A percentile compares a stretch with the other conserved stretches of the same genome.
Evolutionary conservation across 2,329 filamentous ascomycete species (phyloP).

Genomic region (Pleoardoris graminearum): DNA sequence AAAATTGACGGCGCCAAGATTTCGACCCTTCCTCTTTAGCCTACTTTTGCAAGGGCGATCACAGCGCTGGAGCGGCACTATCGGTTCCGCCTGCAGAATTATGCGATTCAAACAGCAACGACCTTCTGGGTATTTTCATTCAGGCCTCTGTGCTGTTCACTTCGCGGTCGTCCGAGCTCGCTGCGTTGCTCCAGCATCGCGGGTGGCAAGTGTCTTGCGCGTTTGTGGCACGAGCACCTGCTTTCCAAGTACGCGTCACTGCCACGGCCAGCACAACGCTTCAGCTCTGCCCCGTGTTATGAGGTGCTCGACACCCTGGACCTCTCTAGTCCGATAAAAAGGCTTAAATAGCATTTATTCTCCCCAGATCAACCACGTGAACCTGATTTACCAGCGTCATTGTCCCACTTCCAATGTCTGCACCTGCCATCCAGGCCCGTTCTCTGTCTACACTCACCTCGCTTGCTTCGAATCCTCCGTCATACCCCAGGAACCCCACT

Average conservation of each 20-base stretch:
- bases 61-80: conserved; percentile 6
- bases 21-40: conserved; percentile 3
- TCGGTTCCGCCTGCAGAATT: conserved; percentile 1
- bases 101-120: background rate
- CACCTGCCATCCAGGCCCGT: conserved; percentile 68
- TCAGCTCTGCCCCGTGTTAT: conserved; percentile 26
- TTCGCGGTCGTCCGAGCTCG: conserved; percentile 13
- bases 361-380: no score
- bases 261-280: conserved; percentile 28
- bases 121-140: conserved; percentile 10
- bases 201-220: conserved; percentile 19
- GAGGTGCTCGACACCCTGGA: conserved; percentile 14
- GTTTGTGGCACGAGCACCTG: conserved; percentile 19
- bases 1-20: conserved; percentile 20
- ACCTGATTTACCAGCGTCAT: no score
- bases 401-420: conserved; percentile 30
- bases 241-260: conserved; percentile 30
- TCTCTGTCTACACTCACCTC: conserved; percentile 79
- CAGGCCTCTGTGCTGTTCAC: background rate
- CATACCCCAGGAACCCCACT: conserved; percentile 77
- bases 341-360: conserved; percentile 20
- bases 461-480: conserved; percentile 83
- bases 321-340: conserved; percentile 5
- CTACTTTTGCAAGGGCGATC: conserved; percentile 10
- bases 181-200: conserved; percentile 11